These are phyloP conservation scores for Hygrophila difformis DNA, from an alignment of 257 asterid genomes.

Conservation along the genomic window DNA sequence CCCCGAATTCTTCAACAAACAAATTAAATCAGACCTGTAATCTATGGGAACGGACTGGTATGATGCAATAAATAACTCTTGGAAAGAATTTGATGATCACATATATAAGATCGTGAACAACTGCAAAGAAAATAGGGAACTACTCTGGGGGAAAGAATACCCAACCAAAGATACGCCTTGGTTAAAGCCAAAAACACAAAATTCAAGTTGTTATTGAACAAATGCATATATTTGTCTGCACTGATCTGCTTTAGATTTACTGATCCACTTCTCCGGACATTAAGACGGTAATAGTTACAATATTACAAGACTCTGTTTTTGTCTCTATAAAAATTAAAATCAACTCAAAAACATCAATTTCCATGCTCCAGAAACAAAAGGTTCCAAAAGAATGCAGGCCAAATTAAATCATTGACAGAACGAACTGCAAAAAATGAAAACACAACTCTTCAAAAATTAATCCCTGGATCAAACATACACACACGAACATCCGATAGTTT, in stretches of 20 bases:
- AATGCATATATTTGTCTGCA: background rate
- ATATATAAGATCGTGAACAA: background rate
- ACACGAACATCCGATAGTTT: constrained; percentile 1
- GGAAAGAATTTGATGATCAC: background rate
- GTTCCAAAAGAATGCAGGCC: background rate
- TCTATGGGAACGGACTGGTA: background rate
- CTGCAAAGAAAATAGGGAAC: background rate
- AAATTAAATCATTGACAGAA: background rate
- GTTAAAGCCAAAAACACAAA: constrained; percentile 8
- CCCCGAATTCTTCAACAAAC: too few species aligned
- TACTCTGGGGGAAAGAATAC: background rate
- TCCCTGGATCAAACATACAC: constrained; percentile 6
- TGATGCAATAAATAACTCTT: background rate
- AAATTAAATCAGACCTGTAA: background rate
- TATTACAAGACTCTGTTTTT: too few species aligned
- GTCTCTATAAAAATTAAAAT: too few species aligned
- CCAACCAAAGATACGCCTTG: constrained; percentile 1
- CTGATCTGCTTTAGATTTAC: background rate
- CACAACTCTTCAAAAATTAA: constrained; percentile 12
- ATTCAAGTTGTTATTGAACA: background rate
- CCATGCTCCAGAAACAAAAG: background rate
- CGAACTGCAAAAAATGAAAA: background rate
- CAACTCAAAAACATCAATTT: too few species aligned
- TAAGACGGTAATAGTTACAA: too few species aligned
- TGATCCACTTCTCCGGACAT: too few species aligned